Base-by-base conservation (phyloP, 257 asterid species). In the Solanum neorickii region DNA sequence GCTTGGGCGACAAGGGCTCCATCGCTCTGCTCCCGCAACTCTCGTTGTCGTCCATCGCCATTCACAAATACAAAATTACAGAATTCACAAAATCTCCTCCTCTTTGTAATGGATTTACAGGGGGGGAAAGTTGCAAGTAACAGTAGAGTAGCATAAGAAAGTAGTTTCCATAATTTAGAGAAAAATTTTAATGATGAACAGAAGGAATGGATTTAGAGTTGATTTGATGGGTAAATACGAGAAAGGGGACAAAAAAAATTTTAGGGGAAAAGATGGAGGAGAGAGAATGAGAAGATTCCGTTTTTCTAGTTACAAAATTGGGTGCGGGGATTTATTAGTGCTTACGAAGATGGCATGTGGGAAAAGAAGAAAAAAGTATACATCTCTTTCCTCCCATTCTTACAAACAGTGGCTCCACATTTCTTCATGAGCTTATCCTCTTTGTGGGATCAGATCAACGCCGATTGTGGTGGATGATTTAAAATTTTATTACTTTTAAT, bases 1-100 rank as follows among this genome's bases (percentile, higher is more conserved):
- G 92, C 88, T 91, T 91, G 41, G 91, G 89, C 52, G 94, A 90
- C n/a, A 86, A 35, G 7, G 93, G 77, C 52, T 84, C 93, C 89
- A 83, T 83, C 33, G 91, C 87, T 88, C 91, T 86, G 90, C 94
- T 92, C 42, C 94, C 94, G 65, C 94, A 91, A 83, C 94, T 92
- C 91, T 92, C 94, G 82, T 86, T 86, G 73, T 90, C 92, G 16
- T 90, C 92, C 89, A 89, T 86, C 70, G 86, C 89, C 92, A 90
- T 87, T 82, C 46, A 75, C 37, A 86, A 59, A n/a, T 21, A 1
- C 44, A 35, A 7, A 39, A 60, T 44, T 78, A 44, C n/a, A 77
- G 9, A 44, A 25, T 41, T 75, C 3, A 46, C 60, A 76, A 76
- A 76, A 76, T 12, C 29, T 83, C 73, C 18, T 52, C 73, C 31